Evolutionary conservation across 2,329 filamentous ascomycete genomes (phyloP).

Genomic region (Penicillium sp.): DNA sequence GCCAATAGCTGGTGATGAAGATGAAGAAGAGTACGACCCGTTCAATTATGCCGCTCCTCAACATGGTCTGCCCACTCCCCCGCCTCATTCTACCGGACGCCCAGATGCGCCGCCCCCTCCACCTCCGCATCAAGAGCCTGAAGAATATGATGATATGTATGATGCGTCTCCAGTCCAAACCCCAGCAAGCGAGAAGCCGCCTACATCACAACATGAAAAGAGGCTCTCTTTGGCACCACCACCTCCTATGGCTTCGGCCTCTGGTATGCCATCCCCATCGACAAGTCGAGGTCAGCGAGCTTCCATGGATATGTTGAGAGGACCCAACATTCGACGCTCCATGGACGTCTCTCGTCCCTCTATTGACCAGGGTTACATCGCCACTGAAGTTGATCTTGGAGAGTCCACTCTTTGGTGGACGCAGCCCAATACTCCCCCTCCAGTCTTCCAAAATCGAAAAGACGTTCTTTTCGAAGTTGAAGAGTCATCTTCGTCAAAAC

Average conservation of each 20-base stretch:
- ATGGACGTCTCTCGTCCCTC: conserved; percentile 73
- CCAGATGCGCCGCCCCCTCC: conserved; percentile 28
- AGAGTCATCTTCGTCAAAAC: conserved; percentile 67
- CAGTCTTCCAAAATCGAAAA: conserved; percentile 74
- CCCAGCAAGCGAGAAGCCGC: conserved; percentile 30
- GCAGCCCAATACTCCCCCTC: conserved; percentile 73
- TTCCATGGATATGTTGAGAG: conserved; percentile 64
- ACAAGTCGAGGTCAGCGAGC: conserved; percentile 49
- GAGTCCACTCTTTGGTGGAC: conserved; percentile 81
- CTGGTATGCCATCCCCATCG: conserved; percentile 45
- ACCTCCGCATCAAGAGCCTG: conserved; percentile 29
- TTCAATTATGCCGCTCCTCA: conserved; percentile 51
- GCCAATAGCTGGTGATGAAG: conserved; percentile 36
- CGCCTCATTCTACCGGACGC: conserved; percentile 14
- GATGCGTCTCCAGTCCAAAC: conserved; percentile 41
- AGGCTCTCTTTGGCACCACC: conserved; percentile 49
- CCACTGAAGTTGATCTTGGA: conserved; percentile 79
- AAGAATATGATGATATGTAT: conserved; percentile 49
- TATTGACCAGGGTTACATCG: conserved; percentile 78
- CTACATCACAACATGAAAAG: conserved; percentile 38
- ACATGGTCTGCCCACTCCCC: conserved; percentile 28
- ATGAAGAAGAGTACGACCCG: conserved; percentile 54
- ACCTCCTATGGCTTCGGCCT: conserved; percentile 36
- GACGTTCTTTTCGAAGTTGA: conserved; percentile 83
- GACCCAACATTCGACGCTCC: conserved; percentile 57